Evolutionary conservation across 441 rosid genomes (phyloP).

Genomic region (Bruguiera hainesii): DNA sequence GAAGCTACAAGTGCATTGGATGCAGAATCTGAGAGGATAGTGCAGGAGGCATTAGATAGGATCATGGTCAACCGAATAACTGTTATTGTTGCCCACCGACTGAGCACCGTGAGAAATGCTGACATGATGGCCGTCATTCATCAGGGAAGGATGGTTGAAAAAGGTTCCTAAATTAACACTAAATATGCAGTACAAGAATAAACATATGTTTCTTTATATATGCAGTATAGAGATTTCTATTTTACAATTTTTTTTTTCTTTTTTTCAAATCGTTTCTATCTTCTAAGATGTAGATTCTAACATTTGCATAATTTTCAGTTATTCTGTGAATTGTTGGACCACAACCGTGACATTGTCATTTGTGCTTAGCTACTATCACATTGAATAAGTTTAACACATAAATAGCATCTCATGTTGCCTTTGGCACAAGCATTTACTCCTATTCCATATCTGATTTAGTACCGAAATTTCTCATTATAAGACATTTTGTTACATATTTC

Average conservation of each 20-base stretch:
- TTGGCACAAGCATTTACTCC: too few species aligned
- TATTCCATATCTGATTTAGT: too few species aligned
- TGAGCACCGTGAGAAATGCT: constrained; percentile 53
- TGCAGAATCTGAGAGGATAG: constrained; percentile 57
- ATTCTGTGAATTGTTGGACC: too few species aligned
- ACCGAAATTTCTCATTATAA: too few species aligned
- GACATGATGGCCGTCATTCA: constrained; percentile 56
- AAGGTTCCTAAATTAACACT: constrained; percentile 3
- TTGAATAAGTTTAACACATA: too few species aligned
- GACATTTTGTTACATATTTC: background rate
- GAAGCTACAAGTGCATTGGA: constrained; percentile 70
- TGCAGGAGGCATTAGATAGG: constrained; percentile 63
- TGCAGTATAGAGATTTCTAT: background rate
- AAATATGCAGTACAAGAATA: background rate
- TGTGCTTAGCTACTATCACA: too few species aligned
- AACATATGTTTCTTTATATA: background rate
- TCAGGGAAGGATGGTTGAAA: constrained; percentile 52
- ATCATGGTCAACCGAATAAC: constrained; percentile 60
- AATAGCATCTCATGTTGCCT: too few species aligned
- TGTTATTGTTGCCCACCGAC: constrained; percentile 54
- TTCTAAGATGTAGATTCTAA: too few species aligned
- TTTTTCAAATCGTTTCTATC: too few species aligned
- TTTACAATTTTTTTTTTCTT: too few species aligned
- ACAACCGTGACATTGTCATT: too few species aligned
- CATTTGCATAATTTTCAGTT: too few species aligned